Evolutionary conservation across 495 filamentous ascomycete genomes (phyloP).

Genomic region (Talaromyces thailandensis): DNA sequence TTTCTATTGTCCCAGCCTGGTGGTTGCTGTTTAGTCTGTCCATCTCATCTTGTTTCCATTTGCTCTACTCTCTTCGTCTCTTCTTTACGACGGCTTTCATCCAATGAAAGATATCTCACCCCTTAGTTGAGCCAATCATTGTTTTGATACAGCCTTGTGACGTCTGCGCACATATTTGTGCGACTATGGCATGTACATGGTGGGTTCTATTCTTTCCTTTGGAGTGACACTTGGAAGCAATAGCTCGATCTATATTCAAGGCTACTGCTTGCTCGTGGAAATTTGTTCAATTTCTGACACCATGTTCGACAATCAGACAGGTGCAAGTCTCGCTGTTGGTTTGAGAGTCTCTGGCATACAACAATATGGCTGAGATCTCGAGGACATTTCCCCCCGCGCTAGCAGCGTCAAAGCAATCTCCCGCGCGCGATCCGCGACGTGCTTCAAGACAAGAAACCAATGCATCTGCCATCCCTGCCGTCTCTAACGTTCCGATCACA

Average conservation of each 20-base stretch:
- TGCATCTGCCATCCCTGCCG: not conserved
- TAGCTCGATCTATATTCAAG: not conserved
- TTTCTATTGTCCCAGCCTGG: not conserved
- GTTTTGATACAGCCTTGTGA: not conserved
- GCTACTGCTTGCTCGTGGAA: not conserved
- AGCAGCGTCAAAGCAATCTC: not conserved
- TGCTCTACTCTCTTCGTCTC: not conserved
- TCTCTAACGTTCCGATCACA: slow-evolving; percentile 5
- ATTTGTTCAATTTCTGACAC: not conserved
- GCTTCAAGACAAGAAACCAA: not conserved
- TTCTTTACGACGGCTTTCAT: not conserved
- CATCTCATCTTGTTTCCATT: not conserved
- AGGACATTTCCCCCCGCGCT: not conserved
- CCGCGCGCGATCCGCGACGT: slow-evolving; percentile 1
- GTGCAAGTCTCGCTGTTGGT: not conserved
- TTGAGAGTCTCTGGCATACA: not conserved
- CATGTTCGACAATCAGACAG: not conserved
- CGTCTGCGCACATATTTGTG: not conserved
- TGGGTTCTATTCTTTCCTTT: not conserved
- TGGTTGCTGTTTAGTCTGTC: not conserved
- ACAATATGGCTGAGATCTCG: not conserved
- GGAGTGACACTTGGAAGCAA: not conserved
- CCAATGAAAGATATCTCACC: not conserved
- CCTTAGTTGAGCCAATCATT: not conserved
- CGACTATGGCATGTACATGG: not conserved